Percentiles rank a stretch among this genome's conserved stretches.
phyloP scores from a whole-genome alignment of 306 rosid species.

The Dalbergia oliveri region DNA sequence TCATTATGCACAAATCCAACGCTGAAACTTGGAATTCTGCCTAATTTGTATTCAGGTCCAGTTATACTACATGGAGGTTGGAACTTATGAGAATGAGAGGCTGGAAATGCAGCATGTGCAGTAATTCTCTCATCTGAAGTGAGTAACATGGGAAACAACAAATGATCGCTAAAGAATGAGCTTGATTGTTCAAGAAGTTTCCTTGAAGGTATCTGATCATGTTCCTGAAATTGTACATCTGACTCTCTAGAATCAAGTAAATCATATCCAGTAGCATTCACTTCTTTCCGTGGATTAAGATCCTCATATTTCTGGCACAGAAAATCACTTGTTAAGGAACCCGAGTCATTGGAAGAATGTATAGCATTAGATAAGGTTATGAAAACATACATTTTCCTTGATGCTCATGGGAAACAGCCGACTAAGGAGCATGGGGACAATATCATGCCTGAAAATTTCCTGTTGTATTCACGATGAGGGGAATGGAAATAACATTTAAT shows the following conservation, averaged over 20 bases:
- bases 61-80: slow-evolving; percentile 48
- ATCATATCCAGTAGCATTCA: slow-evolving; percentile 48
- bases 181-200: slow-evolving; percentile 53
- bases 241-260: slow-evolving; percentile 49
- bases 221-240: slow-evolving; percentile 53
- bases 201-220: slow-evolving; percentile 45
- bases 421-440: slow-evolving; percentile 69
- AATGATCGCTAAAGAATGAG: slow-evolving; percentile 47
- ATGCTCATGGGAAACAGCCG: slow-evolving; percentile 67
- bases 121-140: slow-evolving; percentile 50
- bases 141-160: slow-evolving; percentile 51
- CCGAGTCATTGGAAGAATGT: slow-evolving; percentile 13
- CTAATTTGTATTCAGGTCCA: slow-evolving; percentile 46
- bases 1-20: background rate
- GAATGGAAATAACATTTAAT: slow-evolving; percentile 39
- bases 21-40: background rate
- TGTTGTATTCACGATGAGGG: slow-evolving; percentile 32
- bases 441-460: slow-evolving; percentile 64
- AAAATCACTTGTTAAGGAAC: slow-evolving; percentile 36
- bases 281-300: slow-evolving; percentile 39
- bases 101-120: slow-evolving; percentile 48
- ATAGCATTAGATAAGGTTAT: slow-evolving; percentile 41
- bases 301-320: slow-evolving; percentile 52
- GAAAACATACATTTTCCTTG: slow-evolving; percentile 59
- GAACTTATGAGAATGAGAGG: slow-evolving; percentile 39